Base-by-base conservation (phyloP, 148 eudicot species). In the Amaranthus hypochondriacus region DNA sequence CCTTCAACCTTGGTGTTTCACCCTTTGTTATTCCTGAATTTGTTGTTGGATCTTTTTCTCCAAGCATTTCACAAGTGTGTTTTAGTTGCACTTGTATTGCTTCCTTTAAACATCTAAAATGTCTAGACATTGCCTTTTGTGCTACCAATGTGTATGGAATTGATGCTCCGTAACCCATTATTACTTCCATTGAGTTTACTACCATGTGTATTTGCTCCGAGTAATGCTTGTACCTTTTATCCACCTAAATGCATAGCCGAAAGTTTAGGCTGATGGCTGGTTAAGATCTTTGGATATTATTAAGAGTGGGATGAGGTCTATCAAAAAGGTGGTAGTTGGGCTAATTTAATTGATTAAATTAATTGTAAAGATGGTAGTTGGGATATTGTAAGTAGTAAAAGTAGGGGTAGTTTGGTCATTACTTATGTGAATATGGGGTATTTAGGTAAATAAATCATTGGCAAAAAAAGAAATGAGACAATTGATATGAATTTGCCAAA, bases 131-230 rank as follows among this genome's bases (percentile, higher is more conserved):
- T 2, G 98, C 98, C 82, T 93, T 93, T 56, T 88, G 98, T 1
- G 98, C 98, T 3, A 89, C 70, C 13, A 85, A 88, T 0, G 98
- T 93, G 90, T 93, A 93, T 0, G 98, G 98, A 1, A 82, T 78
- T 9, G 97, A 92, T 0, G 91, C 87, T 0, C 98, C 98, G 4
- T 83, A 89, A 0, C 98, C 98, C 97, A 93, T 88, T 48, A 93
- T 92, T 66, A 89, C 49, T 76, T 93, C 97, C 57, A 89, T 91
- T 43, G 97, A 91, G 82, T 91, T 93, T 67, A 93, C 97, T 56
- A 93, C 98, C 92, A 88, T 91, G 68, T 93, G 98, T 95, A 93
- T 93, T 83, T 93, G 97, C 76, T 89, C 91, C 55, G 97, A 91
- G 69, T 93, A 93, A 50, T 89, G 92, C 82, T 81, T 88, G 83